Conservation (phyloP, 2,329 filamentous ascomycete species). For the Thermomyces lanuginosus region DNA sequence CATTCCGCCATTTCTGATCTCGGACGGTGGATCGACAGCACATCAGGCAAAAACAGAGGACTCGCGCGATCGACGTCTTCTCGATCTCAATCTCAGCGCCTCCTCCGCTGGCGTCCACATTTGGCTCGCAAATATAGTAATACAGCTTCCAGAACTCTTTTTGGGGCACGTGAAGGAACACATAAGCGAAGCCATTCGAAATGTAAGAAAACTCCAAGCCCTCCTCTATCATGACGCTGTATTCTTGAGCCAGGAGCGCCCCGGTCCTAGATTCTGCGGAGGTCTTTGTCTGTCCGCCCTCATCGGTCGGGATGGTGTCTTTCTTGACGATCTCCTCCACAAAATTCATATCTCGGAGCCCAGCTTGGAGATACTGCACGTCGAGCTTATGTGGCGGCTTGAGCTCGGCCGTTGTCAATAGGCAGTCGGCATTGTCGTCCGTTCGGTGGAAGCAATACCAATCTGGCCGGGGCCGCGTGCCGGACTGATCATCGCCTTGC, state of each 20-base stretch:
- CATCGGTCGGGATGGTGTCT: slow-evolving; percentile 5
- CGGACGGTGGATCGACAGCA: slow-evolving; percentile 8
- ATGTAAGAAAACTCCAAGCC: slow-evolving; percentile 15
- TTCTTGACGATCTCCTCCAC: not conserved
- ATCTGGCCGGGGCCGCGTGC: not conserved
- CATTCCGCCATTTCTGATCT: slow-evolving; percentile 12
- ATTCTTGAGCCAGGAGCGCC: slow-evolving; percentile 13
- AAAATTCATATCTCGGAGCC: not conserved
- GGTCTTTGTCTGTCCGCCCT: slow-evolving; percentile 4
- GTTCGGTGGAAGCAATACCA: not conserved
- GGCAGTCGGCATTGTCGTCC: not conserved
- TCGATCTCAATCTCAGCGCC: slow-evolving; percentile 4
- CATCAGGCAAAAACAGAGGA: slow-evolving; percentile 7
- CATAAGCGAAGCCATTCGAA: slow-evolving; percentile 9
- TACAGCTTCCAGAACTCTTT: slow-evolving; percentile 13
- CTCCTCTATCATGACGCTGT: slow-evolving; percentile 16
- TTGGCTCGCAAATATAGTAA: slow-evolving; percentile 14
- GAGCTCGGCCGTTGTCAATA: not conserved
- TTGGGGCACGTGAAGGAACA: slow-evolving; percentile 10
- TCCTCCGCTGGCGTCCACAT: slow-evolving; percentile 8
- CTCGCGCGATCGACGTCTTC: slow-evolving; percentile 10
- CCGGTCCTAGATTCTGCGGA: slow-evolving; percentile 9
- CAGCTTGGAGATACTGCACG: not conserved
- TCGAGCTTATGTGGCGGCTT: not conserved
- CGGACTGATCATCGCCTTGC: not conserved